Conservation (phyloP, 2,329 filamentous ascomycete species). For the Rhinocladiella similis region DNA sequence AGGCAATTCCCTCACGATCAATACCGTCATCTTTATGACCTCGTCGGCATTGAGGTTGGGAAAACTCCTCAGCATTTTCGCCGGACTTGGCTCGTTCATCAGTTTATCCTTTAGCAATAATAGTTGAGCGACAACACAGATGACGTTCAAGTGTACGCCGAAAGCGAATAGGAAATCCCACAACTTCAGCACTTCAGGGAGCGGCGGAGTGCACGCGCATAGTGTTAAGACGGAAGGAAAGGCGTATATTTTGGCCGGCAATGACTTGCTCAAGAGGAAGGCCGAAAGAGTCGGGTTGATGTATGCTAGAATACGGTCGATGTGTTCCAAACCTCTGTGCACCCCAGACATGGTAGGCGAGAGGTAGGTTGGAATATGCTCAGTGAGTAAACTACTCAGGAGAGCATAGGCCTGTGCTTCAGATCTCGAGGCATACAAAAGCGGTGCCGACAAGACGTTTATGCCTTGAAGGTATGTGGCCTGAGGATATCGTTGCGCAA, state of each 20-base stretch:
- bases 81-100: slow-evolving; percentile 82
- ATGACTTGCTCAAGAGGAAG: slow-evolving; percentile 80
- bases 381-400: slow-evolving; percentile 83
- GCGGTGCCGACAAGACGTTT: slow-evolving; percentile 95
- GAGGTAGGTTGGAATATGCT: slow-evolving; percentile 90
- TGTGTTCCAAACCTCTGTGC: slow-evolving; percentile 83
- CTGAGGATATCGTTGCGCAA: slow-evolving; percentile 34
- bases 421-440: slow-evolving; percentile 89
- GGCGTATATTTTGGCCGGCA: slow-evolving; percentile 92
- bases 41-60: slow-evolving; percentile 79
- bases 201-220: slow-evolving; percentile 90
- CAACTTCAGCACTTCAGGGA: slow-evolving; percentile 87
- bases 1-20: slow-evolving; percentile 85
- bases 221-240: slow-evolving; percentile 94
- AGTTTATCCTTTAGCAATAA: slow-evolving; percentile 84
- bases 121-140: slow-evolving; percentile 95
- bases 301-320: slow-evolving; percentile 88
- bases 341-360: slow-evolving; percentile 96
- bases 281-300: slow-evolving; percentile 85
- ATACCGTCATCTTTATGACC: slow-evolving; percentile 81
- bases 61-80: slow-evolving; percentile 85
- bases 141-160: slow-evolving; percentile 87
- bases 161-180: slow-evolving; percentile 99
- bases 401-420: slow-evolving; percentile 93
- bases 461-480: slow-evolving; percentile 86